phyloP scores from a whole-genome alignment of 2,329 filamentous ascomycete genomes.

The Aspergillus flavus region DNA sequence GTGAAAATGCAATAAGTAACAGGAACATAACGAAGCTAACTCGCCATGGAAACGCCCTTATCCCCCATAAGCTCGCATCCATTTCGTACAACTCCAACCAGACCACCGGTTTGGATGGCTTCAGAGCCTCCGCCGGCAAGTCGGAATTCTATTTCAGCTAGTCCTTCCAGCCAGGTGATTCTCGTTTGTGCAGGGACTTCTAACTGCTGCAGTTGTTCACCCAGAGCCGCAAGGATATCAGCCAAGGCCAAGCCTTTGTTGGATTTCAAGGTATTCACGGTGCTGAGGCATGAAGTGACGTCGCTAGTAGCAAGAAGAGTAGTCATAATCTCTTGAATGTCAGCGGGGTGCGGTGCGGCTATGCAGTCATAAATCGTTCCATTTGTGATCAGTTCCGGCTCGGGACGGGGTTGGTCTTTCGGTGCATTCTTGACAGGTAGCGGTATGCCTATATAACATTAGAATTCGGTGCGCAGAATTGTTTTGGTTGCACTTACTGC shows the following conservation, averaged over 20 bases:
- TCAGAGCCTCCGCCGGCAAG: conserved; percentile 87
- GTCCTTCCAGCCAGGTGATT: conserved; percentile 85
- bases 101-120: conserved; percentile 84
- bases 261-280: conserved; percentile 84
- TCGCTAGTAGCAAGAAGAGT: conserved; percentile 83
- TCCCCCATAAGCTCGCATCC: conserved; percentile 75
- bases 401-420: conserved; percentile 59
- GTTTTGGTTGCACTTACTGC: conserved; percentile 59
- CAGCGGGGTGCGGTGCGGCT: conserved; percentile 86
- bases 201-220: conserved; percentile 78
- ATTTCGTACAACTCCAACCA: conserved; percentile 84
- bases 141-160: conserved; percentile 91
- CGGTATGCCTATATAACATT: conserved; percentile 60
- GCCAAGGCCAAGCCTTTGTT: conserved; percentile 85
- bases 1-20: neutral
- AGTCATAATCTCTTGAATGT: conserved; percentile 80
- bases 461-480: neutral
- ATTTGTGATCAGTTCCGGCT: conserved; percentile 85
- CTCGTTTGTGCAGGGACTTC: conserved; percentile 86
- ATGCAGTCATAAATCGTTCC: conserved; percentile 96
- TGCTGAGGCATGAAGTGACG: conserved; percentile 84
- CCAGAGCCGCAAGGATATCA: conserved; percentile 85
- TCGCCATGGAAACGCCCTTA: conserved; percentile 23
- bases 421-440: conserved; percentile 63
- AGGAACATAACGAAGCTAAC: neutral